Evolutionary conservation across 805 yeast species (phyloP).

Genomic region (Candida nitratophila): DNA sequence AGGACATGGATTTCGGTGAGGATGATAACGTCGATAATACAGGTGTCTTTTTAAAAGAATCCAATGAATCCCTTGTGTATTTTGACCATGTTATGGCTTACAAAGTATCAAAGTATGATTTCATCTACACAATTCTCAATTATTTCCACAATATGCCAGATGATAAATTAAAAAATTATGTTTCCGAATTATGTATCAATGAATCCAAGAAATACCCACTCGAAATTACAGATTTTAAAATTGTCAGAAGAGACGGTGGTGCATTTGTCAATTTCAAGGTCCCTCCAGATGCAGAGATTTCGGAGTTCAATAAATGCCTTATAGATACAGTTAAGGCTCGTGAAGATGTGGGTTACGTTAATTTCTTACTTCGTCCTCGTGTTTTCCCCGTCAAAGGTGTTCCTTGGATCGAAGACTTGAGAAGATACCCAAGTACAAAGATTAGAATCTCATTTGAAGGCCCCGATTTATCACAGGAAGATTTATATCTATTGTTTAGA

Average conservation of each 20-base stretch:
- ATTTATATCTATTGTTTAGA: conserved; percentile 70
- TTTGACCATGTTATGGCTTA: conserved; percentile 44
- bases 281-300: conserved; percentile 41
- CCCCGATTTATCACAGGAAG: conserved; percentile 67
- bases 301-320: conserved; percentile 47
- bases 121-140: conserved; percentile 35
- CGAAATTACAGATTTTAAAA: conserved; percentile 52
- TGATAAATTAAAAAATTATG: conserved; percentile 23
- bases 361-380: conserved; percentile 41
- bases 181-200: conserved; percentile 32
- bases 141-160: conserved; percentile 32
- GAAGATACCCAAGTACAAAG: conserved; percentile 61
- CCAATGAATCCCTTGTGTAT: conserved; percentile 44
- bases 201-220: conserved; percentile 19
- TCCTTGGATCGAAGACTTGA: conserved; percentile 95
- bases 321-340: conserved; percentile 26
- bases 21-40: conserved; percentile 46
- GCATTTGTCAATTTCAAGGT: conserved; percentile 76
- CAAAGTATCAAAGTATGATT: conserved; percentile 34
- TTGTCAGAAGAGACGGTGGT: conserved; percentile 84
- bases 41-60: conserved; percentile 47
- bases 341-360: conserved; percentile 23
- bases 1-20: conserved; percentile 45
- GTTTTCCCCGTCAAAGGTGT: conserved; percentile 77
- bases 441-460: conserved; percentile 73